Evolutionary conservation across 2,329 filamentous ascomycete species (phyloP).

Genomic region (Sporothrix mexicana): DNA sequence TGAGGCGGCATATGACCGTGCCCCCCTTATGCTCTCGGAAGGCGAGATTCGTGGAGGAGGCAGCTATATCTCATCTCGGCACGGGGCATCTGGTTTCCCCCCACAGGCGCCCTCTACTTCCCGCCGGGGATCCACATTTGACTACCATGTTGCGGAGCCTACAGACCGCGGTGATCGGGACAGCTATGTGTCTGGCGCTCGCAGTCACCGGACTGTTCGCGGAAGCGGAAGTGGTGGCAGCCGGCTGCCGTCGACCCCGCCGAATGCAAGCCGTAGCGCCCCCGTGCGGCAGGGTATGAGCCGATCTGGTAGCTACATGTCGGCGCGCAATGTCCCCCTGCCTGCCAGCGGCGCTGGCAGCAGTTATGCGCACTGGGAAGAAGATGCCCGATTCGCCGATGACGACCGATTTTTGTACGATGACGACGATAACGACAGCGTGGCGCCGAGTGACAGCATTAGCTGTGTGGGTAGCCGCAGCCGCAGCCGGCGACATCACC

Average conservation of each 20-base stretch:
- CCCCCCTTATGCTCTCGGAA: conserved; percentile 51
- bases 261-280: conserved; percentile 37
- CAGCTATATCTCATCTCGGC: conserved; percentile 49
- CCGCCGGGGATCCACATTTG: conserved; percentile 36
- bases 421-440: conserved; percentile 56
- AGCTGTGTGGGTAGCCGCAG: conserved; percentile 61
- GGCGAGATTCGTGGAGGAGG: conserved; percentile 46
- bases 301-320: conserved; percentile 38
- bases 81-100: conserved; percentile 42
- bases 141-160: conserved; percentile 31
- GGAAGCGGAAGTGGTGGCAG: conserved; percentile 36
- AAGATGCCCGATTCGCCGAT: conserved; percentile 27
- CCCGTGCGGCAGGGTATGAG: conserved; percentile 34
- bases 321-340: conserved; percentile 48
- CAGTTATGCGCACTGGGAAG: conserved; percentile 44
- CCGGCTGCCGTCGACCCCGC: conserved; percentile 30
- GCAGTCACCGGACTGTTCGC: conserved; percentile 49
- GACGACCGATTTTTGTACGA: conserved; percentile 26
- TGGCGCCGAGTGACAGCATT: conserved; percentile 67
- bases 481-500: conserved; percentile 40
- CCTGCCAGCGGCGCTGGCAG: conserved; percentile 52
- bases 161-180: conserved; percentile 44
- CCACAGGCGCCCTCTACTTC: conserved; percentile 35
- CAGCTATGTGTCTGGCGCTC: conserved; percentile 52
- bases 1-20: conserved; percentile 46